Evolutionary conservation across 2,329 filamentous ascomycete genomes (phyloP).

Genomic region (Curvularia eragrostidis): DNA sequence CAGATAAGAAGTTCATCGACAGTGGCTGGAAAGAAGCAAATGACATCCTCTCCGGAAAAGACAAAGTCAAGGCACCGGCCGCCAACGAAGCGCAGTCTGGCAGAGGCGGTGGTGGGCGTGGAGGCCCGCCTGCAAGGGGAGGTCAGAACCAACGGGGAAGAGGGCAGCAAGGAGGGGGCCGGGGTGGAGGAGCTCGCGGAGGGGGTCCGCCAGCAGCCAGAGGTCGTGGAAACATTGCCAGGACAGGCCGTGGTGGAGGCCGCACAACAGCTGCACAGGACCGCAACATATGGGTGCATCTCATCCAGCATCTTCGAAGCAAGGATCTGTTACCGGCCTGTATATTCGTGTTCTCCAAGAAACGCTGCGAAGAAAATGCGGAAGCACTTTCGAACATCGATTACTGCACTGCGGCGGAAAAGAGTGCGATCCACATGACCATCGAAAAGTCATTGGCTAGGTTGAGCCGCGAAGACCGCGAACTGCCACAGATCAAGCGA

Average conservation of each 20-base stretch:
- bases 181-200: slow-evolving; percentile 59
- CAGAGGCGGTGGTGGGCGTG: slow-evolving; percentile 59
- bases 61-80: slow-evolving; percentile 70
- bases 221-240: slow-evolving; percentile 83
- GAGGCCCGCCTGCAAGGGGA: slow-evolving; percentile 55
- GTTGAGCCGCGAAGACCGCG: slow-evolving; percentile 86
- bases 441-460: slow-evolving; percentile 94
- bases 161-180: slow-evolving; percentile 52
- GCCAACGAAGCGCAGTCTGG: slow-evolving; percentile 58
- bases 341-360: slow-evolving; percentile 99
- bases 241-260: slow-evolving; percentile 82
- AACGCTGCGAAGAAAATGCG: slow-evolving; percentile 95
- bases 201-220: slow-evolving; percentile 63
- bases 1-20: slow-evolving; percentile 89
- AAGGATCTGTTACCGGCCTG: slow-evolving; percentile 87
- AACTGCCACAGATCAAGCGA: slow-evolving; percentile 89
- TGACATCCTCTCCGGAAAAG: slow-evolving; percentile 77
- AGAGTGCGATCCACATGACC: slow-evolving; percentile 96
- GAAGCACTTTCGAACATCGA: slow-evolving; percentile 94
- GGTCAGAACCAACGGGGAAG: slow-evolving; percentile 61
- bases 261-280: slow-evolving; percentile 91
- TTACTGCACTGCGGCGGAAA: slow-evolving; percentile 90
- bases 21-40: slow-evolving; percentile 96
- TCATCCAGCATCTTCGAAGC: slow-evolving; percentile 90
- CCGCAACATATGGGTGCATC: slow-evolving; percentile 94